Conservation (phyloP, 768 basidiomycete species). For the Rubroboletus pulcherrimus region DNA sequence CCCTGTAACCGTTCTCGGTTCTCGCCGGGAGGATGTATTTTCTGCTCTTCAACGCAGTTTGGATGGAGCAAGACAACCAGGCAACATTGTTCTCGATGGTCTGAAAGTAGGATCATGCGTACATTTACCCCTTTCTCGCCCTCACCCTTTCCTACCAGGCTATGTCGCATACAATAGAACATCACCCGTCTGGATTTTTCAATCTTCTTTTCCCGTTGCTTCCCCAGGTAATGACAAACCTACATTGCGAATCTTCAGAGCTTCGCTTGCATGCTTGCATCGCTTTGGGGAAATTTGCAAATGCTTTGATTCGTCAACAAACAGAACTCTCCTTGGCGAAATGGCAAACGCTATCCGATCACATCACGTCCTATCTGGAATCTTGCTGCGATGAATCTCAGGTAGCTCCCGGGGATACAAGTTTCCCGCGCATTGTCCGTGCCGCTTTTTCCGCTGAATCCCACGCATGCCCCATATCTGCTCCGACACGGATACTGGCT, state of each 20-base stretch:
- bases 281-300: conserved; percentile 25
- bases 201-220: conserved; percentile 19
- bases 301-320: conserved; percentile 25
- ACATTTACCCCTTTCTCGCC: not conserved
- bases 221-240: conserved; percentile 16
- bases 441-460: conserved; percentile 27
- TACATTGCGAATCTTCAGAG: conserved; percentile 13
- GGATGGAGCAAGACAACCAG: conserved; percentile 20
- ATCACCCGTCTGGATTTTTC: conserved; percentile 16
- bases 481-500: conserved; percentile 43
- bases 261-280: conserved; percentile 22
- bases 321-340: conserved; percentile 31
- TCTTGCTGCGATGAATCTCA: conserved; percentile 10
- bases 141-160: conserved; percentile 19
- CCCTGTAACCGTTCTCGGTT: conserved; percentile 37
- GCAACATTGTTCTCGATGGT: conserved; percentile 20
- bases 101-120: conserved; percentile 23
- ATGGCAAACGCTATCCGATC: conserved; percentile 25
- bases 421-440: conserved; percentile 27
- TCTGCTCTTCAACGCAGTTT: conserved; percentile 37
- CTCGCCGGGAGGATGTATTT: conserved; percentile 31
- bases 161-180: conserved; percentile 21
- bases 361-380: conserved; percentile 27
- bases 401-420: not conserved
- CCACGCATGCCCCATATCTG: conserved; percentile 15